A percentile compares a stretch with the other conserved stretches of the same genome.
phyloP scores from a whole-genome alignment of 495 filamentous ascomycete genomes.

The Neurospora sp. region DNA sequence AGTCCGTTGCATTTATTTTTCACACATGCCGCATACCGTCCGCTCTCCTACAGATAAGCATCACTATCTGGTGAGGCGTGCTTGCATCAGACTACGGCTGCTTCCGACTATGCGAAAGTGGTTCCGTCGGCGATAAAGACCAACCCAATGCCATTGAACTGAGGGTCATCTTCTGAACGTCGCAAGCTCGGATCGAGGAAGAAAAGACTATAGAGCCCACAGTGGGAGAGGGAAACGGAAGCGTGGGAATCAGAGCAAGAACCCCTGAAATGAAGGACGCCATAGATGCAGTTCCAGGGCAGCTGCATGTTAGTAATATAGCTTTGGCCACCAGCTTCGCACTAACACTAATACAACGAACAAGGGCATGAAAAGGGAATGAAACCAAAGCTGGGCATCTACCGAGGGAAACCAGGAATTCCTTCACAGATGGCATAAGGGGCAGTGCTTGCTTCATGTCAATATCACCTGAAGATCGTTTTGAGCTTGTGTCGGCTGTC shows the following conservation, averaged over 20 bases:
- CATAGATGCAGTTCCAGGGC: not conserved
- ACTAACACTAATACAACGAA: not conserved
- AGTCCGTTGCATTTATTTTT: too few relatives aligned
- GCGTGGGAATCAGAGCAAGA: not conserved
- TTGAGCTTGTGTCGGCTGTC: not conserved
- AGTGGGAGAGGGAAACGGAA: not conserved
- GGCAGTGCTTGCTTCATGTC: not conserved
- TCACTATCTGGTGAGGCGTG: too few relatives aligned
- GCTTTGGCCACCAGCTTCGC: not conserved
- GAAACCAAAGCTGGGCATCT: not conserved
- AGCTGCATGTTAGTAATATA: not conserved
- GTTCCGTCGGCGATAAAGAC: too few relatives aligned
- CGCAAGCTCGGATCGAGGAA: too few relatives aligned
- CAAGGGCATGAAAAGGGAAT: not conserved
- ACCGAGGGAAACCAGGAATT: not conserved
- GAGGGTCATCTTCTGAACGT: too few relatives aligned
- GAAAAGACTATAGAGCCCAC: too few relatives aligned
- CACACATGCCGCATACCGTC: slow-evolving; percentile 30
- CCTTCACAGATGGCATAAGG: not conserved
- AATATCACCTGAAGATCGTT: not conserved
- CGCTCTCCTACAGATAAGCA: slow-evolving; percentile 39
- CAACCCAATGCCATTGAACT: too few relatives aligned
- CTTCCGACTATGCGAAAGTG: too few relatives aligned
- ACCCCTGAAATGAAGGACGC: not conserved
- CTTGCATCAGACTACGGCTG: too few relatives aligned